A percentile compares a stretch with the other conserved stretches of the same genome.
These are phyloP conservation scores for Globisporangium alternatum DNA, from an alignment of 352 stramenopile genomes.

Conservation along the genomic window DNA sequence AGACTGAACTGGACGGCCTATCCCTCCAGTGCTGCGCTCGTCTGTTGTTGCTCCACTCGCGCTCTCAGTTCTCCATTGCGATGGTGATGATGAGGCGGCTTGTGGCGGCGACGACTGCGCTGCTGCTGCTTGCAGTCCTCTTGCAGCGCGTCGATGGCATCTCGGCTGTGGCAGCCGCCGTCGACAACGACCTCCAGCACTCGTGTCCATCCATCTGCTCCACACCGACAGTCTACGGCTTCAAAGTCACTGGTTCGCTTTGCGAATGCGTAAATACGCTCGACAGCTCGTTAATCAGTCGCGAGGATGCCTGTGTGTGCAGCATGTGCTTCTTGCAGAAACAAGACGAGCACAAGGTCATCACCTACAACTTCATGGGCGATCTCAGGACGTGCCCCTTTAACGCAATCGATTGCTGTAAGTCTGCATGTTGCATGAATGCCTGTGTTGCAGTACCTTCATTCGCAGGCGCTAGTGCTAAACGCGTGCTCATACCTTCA, in stretches of 20 bases:
- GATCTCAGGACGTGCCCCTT: neutral
- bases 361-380: neutral
- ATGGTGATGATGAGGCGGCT: neutral
- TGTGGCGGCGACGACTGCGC: no score
- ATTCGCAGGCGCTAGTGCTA: neutral
- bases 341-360: neutral
- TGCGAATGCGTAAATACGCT: neutral
- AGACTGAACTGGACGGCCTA: no score
- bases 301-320: neutral
- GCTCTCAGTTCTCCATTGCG: neutral
- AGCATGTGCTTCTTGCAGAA: neutral
- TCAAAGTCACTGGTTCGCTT: neutral
- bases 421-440: neutral
- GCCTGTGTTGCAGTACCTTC: neutral
- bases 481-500: neutral
- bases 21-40: no score
- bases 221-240: constrained; percentile 1
- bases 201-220: constrained; percentile 3
- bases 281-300: neutral
- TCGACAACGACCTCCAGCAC: no score
- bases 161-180: no score
- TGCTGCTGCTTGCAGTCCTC: neutral
- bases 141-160: neutral
- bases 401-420: neutral
- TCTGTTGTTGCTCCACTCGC: neutral